phyloP scores from a whole-genome alignment of 345 rosid genomes.

The thale cress (Arabidopsis thaliana) region DNA sequence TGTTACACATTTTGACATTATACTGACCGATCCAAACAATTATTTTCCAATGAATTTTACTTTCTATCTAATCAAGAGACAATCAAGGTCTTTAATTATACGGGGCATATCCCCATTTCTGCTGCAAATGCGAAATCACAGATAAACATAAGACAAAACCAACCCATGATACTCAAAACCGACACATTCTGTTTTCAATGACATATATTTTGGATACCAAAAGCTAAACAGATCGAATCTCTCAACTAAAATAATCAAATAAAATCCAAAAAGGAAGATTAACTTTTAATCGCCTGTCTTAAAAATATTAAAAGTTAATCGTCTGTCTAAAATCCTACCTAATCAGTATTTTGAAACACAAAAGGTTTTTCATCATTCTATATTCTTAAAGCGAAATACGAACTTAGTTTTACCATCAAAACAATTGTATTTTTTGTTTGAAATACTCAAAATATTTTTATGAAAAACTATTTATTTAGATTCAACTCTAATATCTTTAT shows the following conservation, averaged over 20 bases:
- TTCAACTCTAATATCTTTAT: too few relatives aligned
- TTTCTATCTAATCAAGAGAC: neutral
- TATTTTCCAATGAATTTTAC: neutral
- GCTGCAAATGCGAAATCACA: slow-evolving; percentile 23
- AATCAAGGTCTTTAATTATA: neutral
- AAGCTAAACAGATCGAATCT: slow-evolving; percentile 36
- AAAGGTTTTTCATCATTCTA: neutral
- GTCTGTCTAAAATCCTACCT: slow-evolving; percentile 34
- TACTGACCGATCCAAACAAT: neutral
- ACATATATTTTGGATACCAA: slow-evolving; percentile 34
- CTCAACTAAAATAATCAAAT: slow-evolving; percentile 1
- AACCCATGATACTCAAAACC: slow-evolving; percentile 19
- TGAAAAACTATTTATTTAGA: neutral
- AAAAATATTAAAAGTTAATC: neutral
- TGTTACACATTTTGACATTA: slow-evolving; percentile 2
- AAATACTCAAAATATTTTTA: neutral
- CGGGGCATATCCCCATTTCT: slow-evolving; percentile 24
- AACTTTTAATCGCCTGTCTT: slow-evolving; percentile 25
- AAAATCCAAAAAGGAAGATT: slow-evolving; percentile 35
- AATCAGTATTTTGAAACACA: slow-evolving; percentile 7
- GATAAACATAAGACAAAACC: slow-evolving; percentile 32
- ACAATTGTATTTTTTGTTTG: neutral
- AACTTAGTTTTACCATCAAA: neutral
- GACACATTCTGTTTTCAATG: slow-evolving; percentile 34
- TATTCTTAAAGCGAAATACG: neutral